Percentiles rank a stretch among this genome's conserved stretches.
Conservation (phyloP, 768 basidiomycete genomes). For the Termitomyces sp. region DNA sequence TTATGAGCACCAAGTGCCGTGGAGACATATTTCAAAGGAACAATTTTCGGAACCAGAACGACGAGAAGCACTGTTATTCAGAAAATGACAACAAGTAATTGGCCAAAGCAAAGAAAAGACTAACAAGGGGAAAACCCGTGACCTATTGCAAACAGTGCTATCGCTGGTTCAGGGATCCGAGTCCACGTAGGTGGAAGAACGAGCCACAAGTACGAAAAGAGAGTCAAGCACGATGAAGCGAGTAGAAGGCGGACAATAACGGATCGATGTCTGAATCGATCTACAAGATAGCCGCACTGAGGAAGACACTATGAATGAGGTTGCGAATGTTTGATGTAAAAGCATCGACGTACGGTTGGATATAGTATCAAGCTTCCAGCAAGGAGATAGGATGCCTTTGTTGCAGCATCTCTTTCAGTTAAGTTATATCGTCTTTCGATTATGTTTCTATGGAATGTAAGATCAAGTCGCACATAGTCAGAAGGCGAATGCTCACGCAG, state of each 20-base stretch:
- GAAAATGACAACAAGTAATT: neutral
- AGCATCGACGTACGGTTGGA: conserved; percentile 45
- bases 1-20: conserved; percentile 78
- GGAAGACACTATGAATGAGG: neutral
- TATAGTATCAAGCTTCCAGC: conserved; percentile 66
- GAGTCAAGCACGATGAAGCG: conserved; percentile 53
- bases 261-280: conserved; percentile 48
- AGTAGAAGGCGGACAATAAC: conserved; percentile 54
- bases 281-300: conserved; percentile 64
- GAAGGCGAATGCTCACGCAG: conserved; percentile 44
- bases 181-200: conserved; percentile 54
- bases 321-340: neutral
- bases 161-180: conserved; percentile 51
- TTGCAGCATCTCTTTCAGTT: conserved; percentile 53
- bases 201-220: conserved; percentile 63
- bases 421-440: conserved; percentile 63
- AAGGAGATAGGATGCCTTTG: conserved; percentile 64
- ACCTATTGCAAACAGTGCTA: conserved; percentile 57
- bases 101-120: conserved; percentile 17
- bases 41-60: conserved; percentile 67
- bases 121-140: conserved; percentile 69
- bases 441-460: conserved; percentile 47
- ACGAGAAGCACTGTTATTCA: conserved; percentile 57
- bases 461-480: neutral
- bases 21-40: conserved; percentile 65